Conservation (phyloP, 352 stramenopile genomes). For the Phytopythium cucurbitacearum region DNA sequence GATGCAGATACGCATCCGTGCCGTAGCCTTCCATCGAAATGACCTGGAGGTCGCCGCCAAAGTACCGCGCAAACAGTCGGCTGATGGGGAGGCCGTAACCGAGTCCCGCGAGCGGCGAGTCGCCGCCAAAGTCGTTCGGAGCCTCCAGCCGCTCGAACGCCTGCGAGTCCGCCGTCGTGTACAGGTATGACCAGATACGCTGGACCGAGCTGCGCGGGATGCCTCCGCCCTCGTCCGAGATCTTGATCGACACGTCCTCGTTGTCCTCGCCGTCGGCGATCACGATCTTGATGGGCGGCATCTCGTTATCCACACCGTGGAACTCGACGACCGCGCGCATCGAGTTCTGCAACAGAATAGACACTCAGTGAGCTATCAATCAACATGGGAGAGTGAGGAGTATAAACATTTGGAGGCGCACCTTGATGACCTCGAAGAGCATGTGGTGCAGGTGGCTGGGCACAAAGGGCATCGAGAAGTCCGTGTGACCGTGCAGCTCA, state of each 20-base stretch:
- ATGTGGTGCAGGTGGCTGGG: constrained; percentile 97
- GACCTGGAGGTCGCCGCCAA: constrained; percentile 98
- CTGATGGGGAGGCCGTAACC: constrained; percentile 96
- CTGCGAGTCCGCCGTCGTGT: constrained; percentile 97
- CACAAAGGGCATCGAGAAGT: constrained; percentile 98
- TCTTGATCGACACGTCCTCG: constrained; percentile 99
- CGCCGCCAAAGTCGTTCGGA: constrained; percentile 81
- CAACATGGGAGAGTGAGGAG: not conserved
- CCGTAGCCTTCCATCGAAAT: constrained; percentile 99
- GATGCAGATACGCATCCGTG: constrained; percentile 96
- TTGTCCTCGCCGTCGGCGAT: constrained; percentile 99
- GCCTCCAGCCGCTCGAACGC: constrained; percentile 89
- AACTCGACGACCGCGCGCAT: constrained; percentile 98
- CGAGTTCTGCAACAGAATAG: constrained; percentile 70
- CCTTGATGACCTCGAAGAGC: constrained; percentile 98
- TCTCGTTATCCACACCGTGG: constrained; percentile 96
- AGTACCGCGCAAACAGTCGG: constrained; percentile 98
- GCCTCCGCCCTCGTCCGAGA: constrained; percentile 98
- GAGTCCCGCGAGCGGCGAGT: constrained; percentile 92
- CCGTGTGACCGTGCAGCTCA: constrained; percentile 95
- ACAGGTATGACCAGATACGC: constrained; percentile 99
- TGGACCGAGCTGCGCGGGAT: constrained; percentile 98
- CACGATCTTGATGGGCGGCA: constrained; percentile 98
- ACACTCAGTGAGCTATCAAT: not conserved
- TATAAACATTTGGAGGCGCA: constrained; percentile 8